Evolutionary conservation across 768 basidiomycete genomes (phyloP), one percentile per base, ranked within the genome.

Genomic region (Naganishia antarctica): DNA sequence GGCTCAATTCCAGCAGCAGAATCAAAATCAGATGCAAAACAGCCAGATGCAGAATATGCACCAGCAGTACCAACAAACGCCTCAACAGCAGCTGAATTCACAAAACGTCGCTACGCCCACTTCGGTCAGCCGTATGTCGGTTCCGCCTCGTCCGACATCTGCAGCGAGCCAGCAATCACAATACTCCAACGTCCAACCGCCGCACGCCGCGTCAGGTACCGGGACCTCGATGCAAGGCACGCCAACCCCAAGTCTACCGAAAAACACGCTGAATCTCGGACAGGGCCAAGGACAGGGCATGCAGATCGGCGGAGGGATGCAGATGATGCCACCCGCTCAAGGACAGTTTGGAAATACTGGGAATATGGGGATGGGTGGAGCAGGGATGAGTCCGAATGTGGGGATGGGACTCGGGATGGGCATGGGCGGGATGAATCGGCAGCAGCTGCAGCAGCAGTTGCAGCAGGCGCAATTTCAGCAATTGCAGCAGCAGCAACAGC

Each of bases 1-100:
- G 15, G 62, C n/a, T 31, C 66, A 66, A 15, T 64, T 63, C 26
- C 60, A 65, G 18, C 70, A 71, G 50, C 68, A 69, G 59, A 65
- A 69, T 37, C 25, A 44, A 9, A 44, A 66, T 31, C 34, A 65
- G 47, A 46, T 48, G 43, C n/a, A 43, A 25, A 11, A 12, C 47
- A 16, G 11, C 18, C 47, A 12, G 47, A 25, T 12, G 18, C 47
- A 25, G 18, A 16, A 11, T n/a, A n/a, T n/a, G n/a, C 34, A 37
- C 8, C 34, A 37, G 34, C 34, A 37, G 34, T 15, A 37, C 8
- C 34, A 37, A 37, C 34, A 53, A 11, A 21, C 26, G 21, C 7
- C 13, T 4, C 23, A 53, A 12, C 29, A 4, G 23, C n/a, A 9
- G 31, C 23, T 53, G 11, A 7, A 13, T 53, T 12, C 50, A 11